phyloP scores from a whole-genome alignment of 2,329 filamentous ascomycete genomes.

The Fusarium verrucosum region DNA sequence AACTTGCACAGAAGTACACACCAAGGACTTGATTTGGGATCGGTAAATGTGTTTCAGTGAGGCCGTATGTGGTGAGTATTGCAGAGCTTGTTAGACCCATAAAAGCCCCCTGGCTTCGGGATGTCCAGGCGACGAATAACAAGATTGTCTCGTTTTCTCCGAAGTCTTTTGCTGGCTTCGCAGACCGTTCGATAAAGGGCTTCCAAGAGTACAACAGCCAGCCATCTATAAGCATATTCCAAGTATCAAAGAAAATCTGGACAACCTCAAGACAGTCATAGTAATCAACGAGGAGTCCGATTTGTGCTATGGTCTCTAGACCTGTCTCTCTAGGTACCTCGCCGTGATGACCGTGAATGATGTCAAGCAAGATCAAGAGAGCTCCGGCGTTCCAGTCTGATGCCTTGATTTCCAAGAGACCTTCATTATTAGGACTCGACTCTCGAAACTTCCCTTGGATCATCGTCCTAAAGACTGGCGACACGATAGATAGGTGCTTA shows the following conservation, averaged over 20 bases:
- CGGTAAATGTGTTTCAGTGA: background rate
- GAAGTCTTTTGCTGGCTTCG: background rate
- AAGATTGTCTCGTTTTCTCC: background rate
- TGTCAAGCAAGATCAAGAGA: background rate
- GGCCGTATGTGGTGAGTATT: background rate
- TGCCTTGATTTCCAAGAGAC: background rate
- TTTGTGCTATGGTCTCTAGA: background rate
- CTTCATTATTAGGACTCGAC: background rate
- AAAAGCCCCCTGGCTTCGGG: background rate
- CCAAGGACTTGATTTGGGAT: background rate
- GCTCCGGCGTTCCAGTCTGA: background rate
- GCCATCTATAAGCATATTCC: rapidly evolving
- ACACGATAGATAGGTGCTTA: background rate
- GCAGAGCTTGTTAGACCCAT: background rate
- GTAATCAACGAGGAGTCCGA: background rate
- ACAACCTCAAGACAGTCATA: background rate
- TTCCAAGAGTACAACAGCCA: background rate
- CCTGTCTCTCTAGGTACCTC: rapidly evolving
- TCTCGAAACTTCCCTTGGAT: background rate
- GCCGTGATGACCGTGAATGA: background rate
- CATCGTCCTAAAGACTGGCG: background rate
- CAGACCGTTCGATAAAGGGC: background rate
- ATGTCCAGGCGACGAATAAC: background rate
- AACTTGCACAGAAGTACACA: background rate
- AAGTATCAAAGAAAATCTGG: background rate